These are phyloP conservation scores for Candida vaughaniae DNA, from an alignment of 805 yeast genomes.

Conservation along the genomic window DNA sequence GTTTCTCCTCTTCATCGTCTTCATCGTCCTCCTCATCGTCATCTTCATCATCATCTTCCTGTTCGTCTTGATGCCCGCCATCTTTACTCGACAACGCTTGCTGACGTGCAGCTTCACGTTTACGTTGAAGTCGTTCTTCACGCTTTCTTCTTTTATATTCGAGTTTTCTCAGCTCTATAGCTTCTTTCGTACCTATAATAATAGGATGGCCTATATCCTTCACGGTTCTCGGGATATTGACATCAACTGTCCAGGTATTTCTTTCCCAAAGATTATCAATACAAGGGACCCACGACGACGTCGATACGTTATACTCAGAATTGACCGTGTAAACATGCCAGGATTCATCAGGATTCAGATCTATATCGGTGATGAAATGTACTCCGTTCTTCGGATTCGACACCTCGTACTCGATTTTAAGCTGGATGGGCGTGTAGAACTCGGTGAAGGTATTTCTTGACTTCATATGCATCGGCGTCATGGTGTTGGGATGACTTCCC, in stretches of 20 bases:
- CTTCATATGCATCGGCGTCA: constrained; percentile 37
- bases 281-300: constrained; percentile 98
- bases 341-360: constrained; percentile 29
- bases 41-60: constrained; percentile 23
- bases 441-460: constrained; percentile 34
- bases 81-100: constrained; percentile 12
- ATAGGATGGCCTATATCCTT: constrained; percentile 60
- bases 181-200: constrained; percentile 36
- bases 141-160: constrained; percentile 12
- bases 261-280: constrained; percentile 85
- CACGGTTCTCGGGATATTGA: constrained; percentile 79
- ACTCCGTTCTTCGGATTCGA: constrained; percentile 72
- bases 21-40: constrained; percentile 43
- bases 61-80: constrained; percentile 25
- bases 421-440: constrained; percentile 66
- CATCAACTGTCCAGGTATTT: constrained; percentile 87
- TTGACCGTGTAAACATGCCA: constrained; percentile 91
- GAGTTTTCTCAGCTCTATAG: constrained; percentile 13
- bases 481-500: constrained; percentile 24
- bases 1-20: constrained; percentile 45
- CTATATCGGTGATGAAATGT: constrained; percentile 55
- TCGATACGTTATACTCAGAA: constrained; percentile 71
- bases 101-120: constrained; percentile 7
- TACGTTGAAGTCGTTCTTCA: constrained; percentile 15
- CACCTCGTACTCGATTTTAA: constrained; percentile 66